These are phyloP conservation scores for Gremmenia infestans DNA, from an alignment of 2,329 filamentous ascomycete genomes.

Conservation along the genomic window DNA sequence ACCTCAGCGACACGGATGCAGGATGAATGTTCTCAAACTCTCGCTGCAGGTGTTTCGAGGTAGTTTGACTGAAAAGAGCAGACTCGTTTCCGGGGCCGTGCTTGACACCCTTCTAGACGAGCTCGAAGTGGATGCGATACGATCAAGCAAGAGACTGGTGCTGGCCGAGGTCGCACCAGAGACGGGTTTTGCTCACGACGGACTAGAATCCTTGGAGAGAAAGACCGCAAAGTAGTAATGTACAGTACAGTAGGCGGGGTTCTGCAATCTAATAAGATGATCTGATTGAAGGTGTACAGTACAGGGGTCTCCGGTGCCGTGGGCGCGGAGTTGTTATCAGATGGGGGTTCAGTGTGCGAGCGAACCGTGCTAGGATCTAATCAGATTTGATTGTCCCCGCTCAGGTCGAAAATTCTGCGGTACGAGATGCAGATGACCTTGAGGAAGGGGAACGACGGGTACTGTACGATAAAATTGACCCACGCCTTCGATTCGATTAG, in stretches of 20 bases:
- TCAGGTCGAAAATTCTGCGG: not conserved
- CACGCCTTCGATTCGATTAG: not conserved
- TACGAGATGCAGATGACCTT: not conserved
- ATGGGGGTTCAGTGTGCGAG: not conserved
- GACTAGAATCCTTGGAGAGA: not conserved
- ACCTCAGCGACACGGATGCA: not conserved
- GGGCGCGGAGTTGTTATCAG: conserved; percentile 6
- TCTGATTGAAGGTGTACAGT: conserved; percentile 12
- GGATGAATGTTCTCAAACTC: conserved; percentile 7
- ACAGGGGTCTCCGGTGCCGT: not conserved
- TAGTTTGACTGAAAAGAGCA: conserved; percentile 7
- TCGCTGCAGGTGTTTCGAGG: conserved; percentile 8
- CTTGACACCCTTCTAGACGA: conserved; percentile 1
- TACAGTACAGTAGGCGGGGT: not conserved
- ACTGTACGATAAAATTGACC: not conserved
- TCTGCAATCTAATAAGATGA: conserved; percentile 14
- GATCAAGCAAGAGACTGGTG: not conserved
- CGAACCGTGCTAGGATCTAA: not conserved
- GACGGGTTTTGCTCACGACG: not conserved
- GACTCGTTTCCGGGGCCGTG: not conserved
- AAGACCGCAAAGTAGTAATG: not conserved
- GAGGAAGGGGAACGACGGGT: not conserved
- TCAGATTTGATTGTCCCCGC: conserved; percentile 1
- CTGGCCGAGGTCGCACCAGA: conserved; percentile 12
- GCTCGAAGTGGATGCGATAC: not conserved